Conservation (phyloP, 2,329 filamentous ascomycete genomes). For the Aspergillus nomiae region DNA sequence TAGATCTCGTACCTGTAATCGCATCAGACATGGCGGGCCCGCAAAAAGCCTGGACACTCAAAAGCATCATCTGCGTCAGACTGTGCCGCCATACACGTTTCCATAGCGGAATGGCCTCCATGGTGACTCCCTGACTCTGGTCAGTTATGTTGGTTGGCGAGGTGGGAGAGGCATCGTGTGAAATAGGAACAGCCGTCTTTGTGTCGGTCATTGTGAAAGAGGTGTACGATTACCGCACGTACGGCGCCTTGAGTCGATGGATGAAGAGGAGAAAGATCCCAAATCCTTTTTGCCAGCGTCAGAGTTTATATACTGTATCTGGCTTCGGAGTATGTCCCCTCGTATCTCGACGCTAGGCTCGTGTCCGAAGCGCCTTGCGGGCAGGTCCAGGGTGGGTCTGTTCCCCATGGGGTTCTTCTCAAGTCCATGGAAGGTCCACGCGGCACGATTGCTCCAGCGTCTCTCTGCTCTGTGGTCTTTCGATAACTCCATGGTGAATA, state of each 20-base stretch:
- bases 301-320: background rate
- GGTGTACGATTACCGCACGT: background rate
- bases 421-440: slow-evolving; percentile 17
- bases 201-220: background rate
- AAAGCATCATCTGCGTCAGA: slow-evolving; percentile 52
- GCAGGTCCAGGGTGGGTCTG: background rate
- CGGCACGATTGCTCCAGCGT: background rate
- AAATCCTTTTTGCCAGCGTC: background rate
- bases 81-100: slow-evolving; percentile 51
- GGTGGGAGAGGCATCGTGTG: background rate
- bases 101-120: slow-evolving; percentile 38
- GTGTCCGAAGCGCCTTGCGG: background rate
- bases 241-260: background rate
- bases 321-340: background rate
- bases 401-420: slow-evolving; percentile 4
- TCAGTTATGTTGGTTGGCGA: background rate
- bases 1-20: slow-evolving; percentile 35
- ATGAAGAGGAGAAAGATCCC: background rate
- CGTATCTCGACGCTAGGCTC: slow-evolving; percentile 4
- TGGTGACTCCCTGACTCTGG: slow-evolving; percentile 29
- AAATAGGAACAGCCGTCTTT: background rate
- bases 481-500: background rate
- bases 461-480: too few species aligned
- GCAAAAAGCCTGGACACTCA: slow-evolving; percentile 51
- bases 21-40: slow-evolving; percentile 46